Evolutionary conservation across 2,329 filamentous ascomycete species (phyloP).

Genomic region (Xylariaceae sp.): DNA sequence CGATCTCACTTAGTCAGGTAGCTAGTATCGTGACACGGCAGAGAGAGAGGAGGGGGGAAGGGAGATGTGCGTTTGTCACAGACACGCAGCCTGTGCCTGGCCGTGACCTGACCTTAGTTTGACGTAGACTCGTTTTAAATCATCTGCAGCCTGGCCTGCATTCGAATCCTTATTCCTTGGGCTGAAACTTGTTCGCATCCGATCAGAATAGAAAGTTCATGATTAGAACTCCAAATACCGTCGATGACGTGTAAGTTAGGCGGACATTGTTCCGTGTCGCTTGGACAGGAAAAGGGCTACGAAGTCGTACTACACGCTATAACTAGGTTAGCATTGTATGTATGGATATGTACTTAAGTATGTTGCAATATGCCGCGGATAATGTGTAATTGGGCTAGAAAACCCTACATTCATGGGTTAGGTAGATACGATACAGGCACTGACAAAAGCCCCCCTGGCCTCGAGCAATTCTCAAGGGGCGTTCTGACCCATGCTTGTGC

Average conservation of each 20-base stretch:
- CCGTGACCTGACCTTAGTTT: not conserved
- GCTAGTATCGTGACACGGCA: constrained; percentile 8
- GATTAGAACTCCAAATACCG: not conserved
- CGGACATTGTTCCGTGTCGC: not conserved
- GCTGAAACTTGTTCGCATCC: constrained; percentile 5
- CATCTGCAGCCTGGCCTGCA: constrained; percentile 6
- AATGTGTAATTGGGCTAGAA: not conserved
- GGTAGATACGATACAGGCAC: not conserved
- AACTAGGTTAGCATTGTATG: too few species aligned
- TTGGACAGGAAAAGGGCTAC: not conserved
- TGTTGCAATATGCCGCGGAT: not conserved
- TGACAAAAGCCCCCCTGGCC: not conserved
- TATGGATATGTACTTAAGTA: too few species aligned
- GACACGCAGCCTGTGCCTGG: not conserved
- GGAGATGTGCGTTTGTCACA: not conserved
- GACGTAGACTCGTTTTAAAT: constrained; percentile 5
- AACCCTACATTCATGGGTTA: not conserved
- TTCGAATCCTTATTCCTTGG: constrained; percentile 9
- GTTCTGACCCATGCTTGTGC: not conserved
- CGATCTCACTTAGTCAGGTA: constrained; percentile 8
- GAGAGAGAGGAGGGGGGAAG: too few species aligned
- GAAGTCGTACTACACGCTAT: too few species aligned
- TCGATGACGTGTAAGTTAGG: too few species aligned
- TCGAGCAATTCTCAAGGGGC: not conserved
- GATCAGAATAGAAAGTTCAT: constrained; percentile 9